Base-by-base conservation (phyloP, 2,329 filamentous ascomycete species). In the Monosporascus sp. region DNA sequence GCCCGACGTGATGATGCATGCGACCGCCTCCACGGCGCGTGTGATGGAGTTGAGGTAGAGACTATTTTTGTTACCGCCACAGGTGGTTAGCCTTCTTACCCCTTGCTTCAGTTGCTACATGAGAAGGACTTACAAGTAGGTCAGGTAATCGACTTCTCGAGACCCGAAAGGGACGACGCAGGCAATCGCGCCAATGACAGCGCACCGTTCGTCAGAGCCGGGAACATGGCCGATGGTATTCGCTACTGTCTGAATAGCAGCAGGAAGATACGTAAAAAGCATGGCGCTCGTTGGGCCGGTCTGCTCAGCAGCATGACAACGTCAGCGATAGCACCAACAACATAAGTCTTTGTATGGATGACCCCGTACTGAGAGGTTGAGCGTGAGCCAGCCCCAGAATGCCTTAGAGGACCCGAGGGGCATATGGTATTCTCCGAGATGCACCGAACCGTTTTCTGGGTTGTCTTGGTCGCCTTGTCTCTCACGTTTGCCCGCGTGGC, bases 131-230 rank as follows among this genome's bases (percentile, higher is more conserved):
- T 26, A 26, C 26, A 26, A 26, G 19, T 56, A 58, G 37, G 53
- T 58, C 22, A 56, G 56, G 20, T 58, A 58, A 47, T 58, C 54
- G 19, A 58, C 56, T 49, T 56, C 53, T 7, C 51, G 45, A 7
- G 40, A 26, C 14, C 56, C 56, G n/a, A 58, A 58, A 7, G 51
- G 56, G 7, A 58, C 54, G 8, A 53, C 54, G 14, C 56, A 58
- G 40, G 55, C 41, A 37, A 58, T 58, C 20, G 41, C 27, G 45
- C 56, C 56, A 16, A 53, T 53, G 19, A 16, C 54, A 9, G 54
- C 56, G 46, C 56, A 58, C 3, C 48, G 56, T 36, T 56, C 41
- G n/a, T 56, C n/a, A 3, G 56, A 56, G 3, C 56, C 56, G 5
- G 56, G 56, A 34, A 53, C 46, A n/a, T 56, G 56, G 22, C 56